Conservation (phyloP, 768 basidiomycete genomes). For the Gloeopeniophorella convolvens region DNA sequence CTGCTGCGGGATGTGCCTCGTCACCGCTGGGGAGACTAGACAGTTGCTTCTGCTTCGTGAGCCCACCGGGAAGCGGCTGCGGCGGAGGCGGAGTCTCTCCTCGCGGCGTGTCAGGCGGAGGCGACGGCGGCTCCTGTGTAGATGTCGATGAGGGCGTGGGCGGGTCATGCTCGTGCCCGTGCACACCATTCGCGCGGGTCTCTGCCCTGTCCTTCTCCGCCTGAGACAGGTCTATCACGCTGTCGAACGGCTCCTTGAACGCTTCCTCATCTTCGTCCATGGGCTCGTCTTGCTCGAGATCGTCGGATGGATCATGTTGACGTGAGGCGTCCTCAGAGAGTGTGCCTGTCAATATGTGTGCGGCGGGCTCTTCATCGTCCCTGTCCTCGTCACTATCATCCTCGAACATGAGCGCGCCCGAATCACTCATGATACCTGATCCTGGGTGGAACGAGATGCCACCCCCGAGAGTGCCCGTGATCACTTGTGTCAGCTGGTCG, state of each 20-base stretch:
- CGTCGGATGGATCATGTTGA: constrained; percentile 54
- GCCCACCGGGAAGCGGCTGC: constrained; percentile 42
- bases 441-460: constrained; percentile 64
- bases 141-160: constrained; percentile 20
- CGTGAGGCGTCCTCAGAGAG: constrained; percentile 48
- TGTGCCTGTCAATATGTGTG: constrained; percentile 18
- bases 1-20: constrained; percentile 44
- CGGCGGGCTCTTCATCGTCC: constrained; percentile 30
- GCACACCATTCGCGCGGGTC: constrained; percentile 19
- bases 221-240: constrained; percentile 29
- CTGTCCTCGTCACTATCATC: constrained; percentile 60
- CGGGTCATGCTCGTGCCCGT: constrained; percentile 10
- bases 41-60: constrained; percentile 41
- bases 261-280: constrained; percentile 28
- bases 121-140: constrained; percentile 32
- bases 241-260: constrained; percentile 19
- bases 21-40: constrained; percentile 47
- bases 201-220: constrained; percentile 28
- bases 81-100: constrained; percentile 45
- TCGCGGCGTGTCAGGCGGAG: constrained; percentile 25
- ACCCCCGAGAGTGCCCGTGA: constrained; percentile 4
- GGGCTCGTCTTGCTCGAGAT: constrained; percentile 48
- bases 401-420: constrained; percentile 54
- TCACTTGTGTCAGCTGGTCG: constrained; percentile 18
- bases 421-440: constrained; percentile 43